Conservation (phyloP, 495 filamentous ascomycete genomes). For the Neurospora terricola region DNA sequence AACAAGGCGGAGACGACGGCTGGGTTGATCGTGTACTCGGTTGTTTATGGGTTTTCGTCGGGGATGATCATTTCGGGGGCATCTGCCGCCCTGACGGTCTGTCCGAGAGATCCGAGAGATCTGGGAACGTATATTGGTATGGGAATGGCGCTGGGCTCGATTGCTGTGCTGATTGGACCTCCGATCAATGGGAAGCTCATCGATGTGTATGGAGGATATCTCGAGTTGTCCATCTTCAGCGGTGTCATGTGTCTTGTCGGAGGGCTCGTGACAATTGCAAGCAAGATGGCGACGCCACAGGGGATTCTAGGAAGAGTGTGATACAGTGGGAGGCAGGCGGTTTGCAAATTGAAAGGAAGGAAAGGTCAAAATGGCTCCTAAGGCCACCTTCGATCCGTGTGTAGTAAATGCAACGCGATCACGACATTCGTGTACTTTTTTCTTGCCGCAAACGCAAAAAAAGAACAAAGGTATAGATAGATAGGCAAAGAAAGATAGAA, state of each 20-base stretch:
- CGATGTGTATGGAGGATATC: conserved; percentile 30
- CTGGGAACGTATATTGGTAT: conserved; percentile 48
- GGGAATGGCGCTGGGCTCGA: conserved; percentile 34
- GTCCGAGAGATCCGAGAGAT: conserved; percentile 30
- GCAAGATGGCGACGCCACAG: conserved; percentile 22
- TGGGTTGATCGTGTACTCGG: conserved; percentile 29
- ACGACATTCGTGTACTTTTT: neutral
- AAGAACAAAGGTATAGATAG: neutral
- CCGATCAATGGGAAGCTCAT: conserved; percentile 42
- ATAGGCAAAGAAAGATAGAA: neutral
- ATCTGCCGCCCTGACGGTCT: conserved; percentile 32
- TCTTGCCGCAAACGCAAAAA: neutral
- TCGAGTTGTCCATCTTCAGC: conserved; percentile 36
- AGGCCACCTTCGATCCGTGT: neutral
- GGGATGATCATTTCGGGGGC: conserved; percentile 39
- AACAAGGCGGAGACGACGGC: conserved; percentile 24
- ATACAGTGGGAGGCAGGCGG: neutral
- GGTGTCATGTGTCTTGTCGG: conserved; percentile 32
- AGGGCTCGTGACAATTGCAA: conserved; percentile 11
- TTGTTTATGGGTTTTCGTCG: conserved; percentile 28
- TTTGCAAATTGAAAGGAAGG: neutral
- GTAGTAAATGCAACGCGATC: neutral
- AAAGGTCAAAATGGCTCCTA: neutral
- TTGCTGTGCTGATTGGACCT: conserved; percentile 41
- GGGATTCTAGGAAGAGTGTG: conserved; percentile 21